phyloP scores from a whole-genome alignment of 805 yeast genomes.

The Groenewaldozyma salmanticensis region DNA sequence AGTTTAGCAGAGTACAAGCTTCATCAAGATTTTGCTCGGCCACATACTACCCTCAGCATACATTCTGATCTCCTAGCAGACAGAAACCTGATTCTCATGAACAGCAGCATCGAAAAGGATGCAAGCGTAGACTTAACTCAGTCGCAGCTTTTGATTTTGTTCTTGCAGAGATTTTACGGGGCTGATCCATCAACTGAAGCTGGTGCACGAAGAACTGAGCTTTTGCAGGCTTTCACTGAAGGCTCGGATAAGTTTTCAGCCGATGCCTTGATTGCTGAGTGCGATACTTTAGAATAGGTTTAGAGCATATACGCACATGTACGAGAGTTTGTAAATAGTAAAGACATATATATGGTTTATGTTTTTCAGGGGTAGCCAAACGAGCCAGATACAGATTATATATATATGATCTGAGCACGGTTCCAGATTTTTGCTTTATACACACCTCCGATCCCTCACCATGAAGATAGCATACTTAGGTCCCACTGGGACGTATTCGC shows the following conservation, averaged over 20 bases:
- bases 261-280: conserved; percentile 58
- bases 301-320: too few relatives aligned
- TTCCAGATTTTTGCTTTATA: background rate
- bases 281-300: conserved; percentile 55
- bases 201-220: conserved; percentile 41
- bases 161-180: conserved; percentile 46
- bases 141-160: conserved; percentile 52
- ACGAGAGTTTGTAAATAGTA: too few relatives aligned
- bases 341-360: too few relatives aligned
- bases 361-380: too few relatives aligned
- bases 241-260: conserved; percentile 61
- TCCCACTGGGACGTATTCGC: conserved; percentile 88
- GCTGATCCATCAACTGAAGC: conserved; percentile 25
- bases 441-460: too few relatives aligned
- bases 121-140: conserved; percentile 59
- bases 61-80: conserved; percentile 61
- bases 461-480: conserved; percentile 56
- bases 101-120: conserved; percentile 71
- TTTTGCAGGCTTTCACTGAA: conserved; percentile 57
- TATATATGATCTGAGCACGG: background rate
- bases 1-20: conserved; percentile 85
- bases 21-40: conserved; percentile 86
- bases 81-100: conserved; percentile 68
- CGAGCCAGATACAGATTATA: too few relatives aligned
- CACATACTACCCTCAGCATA: conserved; percentile 85